Conservation (phyloP, 2,329 filamentous ascomycete genomes). For the Verticillium dahliae region DNA sequence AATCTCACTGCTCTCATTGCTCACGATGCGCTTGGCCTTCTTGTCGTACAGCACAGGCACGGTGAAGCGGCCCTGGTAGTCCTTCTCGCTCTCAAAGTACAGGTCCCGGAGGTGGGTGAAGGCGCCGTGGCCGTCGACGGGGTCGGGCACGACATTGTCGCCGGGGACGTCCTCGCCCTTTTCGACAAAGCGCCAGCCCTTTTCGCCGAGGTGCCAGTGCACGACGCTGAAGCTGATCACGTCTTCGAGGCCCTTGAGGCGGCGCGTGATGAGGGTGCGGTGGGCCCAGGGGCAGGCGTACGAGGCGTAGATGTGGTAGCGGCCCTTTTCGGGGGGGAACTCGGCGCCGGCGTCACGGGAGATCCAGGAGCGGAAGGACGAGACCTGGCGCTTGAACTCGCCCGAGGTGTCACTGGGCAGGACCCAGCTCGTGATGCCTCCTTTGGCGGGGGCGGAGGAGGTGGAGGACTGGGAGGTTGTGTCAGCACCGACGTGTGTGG, state of each 20-base stretch:
- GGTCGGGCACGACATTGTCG: conserved; percentile 59
- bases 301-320: conserved; percentile 92
- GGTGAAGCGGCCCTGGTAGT: conserved; percentile 76
- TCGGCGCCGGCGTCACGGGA: conserved; percentile 63
- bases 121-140: conserved; percentile 62
- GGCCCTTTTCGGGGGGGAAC: conserved; percentile 78
- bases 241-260: conserved; percentile 87
- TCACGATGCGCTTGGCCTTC: conserved; percentile 70
- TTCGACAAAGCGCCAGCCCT: conserved; percentile 76
- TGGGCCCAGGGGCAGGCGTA: conserved; percentile 95
- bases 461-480: conserved; percentile 24
- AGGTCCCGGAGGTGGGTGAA: conserved; percentile 68
- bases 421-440: conserved; percentile 74
- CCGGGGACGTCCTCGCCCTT: conserved; percentile 39
- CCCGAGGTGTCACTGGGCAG: conserved; percentile 69
- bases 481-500: background rate
- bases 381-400: conserved; percentile 87
- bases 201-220: conserved; percentile 77
- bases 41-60: conserved; percentile 84
- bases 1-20: conserved; percentile 89
- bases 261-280: conserved; percentile 77
- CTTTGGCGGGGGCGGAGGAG: background rate
- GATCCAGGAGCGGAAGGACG: conserved; percentile 76
- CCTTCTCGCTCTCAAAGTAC: conserved; percentile 68
- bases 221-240: conserved; percentile 75